Base-by-base conservation (phyloP, 2,329 filamentous ascomycete genomes). In the Nigrospora osmanthi region DNA sequence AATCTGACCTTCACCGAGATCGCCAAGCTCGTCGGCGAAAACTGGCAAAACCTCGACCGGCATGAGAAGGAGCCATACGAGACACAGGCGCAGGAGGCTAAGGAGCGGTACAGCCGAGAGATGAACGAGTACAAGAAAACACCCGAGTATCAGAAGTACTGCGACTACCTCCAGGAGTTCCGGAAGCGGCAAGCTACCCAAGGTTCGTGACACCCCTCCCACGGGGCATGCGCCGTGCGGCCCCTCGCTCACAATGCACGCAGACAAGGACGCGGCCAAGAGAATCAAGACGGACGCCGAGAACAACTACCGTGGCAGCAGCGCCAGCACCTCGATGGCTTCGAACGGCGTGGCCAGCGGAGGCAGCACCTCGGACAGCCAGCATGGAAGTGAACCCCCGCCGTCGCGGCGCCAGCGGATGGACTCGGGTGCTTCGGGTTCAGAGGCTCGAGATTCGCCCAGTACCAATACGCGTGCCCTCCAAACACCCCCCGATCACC, bases 1-100 rank as follows among this genome's bases (percentile, higher is more conserved):
- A 86, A 85, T 40, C 66, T 91, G 5, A 85, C 83, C 1, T 93
- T 93, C 55, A 89, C 86, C 2, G 86, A 90, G 56, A 89, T 91
- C 50, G 87, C 87, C 11, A 90, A 90, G 12, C 68, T 89, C 1
- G 87, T 90, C 1, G 87, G 87, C 7, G 86, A 91, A 58, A 80
- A 85, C 57, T 91, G 87, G 87, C 87, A 91, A 58, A 82, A 79
- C 43, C 65, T 91, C 10, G 71, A 78, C 2, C 71, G 79, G 1
- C 64, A 70, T 1, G 81, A 87, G 52, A 86, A 87, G 56, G 86
- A 89, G 57, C 72, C 75, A 0, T 91, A 78, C 53, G 87, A 91
- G 60, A 76, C 75, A 35, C 80, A 86, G 57, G 86, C 87, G 19
- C 81, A 83, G 47, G 65, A 74, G 14, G 83, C 83, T 23, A 91